Evolutionary conservation across 1,284 basidiomycete genomes (phyloP).

Genomic region (Sporisorium sorghi): DNA sequence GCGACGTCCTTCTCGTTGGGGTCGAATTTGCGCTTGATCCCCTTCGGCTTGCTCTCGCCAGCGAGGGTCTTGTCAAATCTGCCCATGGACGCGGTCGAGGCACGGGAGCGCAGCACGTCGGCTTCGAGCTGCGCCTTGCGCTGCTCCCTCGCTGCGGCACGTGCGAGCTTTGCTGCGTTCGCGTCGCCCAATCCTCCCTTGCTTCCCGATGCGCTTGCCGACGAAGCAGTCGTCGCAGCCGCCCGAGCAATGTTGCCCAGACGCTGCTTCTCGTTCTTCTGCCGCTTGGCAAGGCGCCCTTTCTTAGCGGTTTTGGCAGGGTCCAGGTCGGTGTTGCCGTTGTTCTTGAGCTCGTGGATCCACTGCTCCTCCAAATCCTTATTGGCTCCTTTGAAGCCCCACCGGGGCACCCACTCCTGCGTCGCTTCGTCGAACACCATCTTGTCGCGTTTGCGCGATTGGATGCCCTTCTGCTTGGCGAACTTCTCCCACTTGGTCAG

Average conservation of each 20-base stretch:
- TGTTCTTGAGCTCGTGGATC: constrained; percentile 88
- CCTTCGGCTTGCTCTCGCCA: constrained; percentile 81
- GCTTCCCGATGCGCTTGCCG: not conserved
- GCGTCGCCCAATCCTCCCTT: constrained; percentile 35
- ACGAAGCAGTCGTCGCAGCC: constrained; percentile 16
- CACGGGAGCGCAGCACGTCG: constrained; percentile 81
- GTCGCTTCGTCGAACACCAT: constrained; percentile 93
- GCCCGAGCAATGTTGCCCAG: constrained; percentile 80
- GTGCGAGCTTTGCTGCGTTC: constrained; percentile 52
- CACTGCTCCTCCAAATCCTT: constrained; percentile 88
- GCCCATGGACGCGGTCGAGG: constrained; percentile 92
- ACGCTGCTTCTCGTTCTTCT: constrained; percentile 86
- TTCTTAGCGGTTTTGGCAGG: constrained; percentile 81
- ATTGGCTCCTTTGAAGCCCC: constrained; percentile 85
- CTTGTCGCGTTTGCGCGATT: constrained; percentile 78
- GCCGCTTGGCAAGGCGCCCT: constrained; percentile 81
- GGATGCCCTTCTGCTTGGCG: constrained; percentile 92
- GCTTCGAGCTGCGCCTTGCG: constrained; percentile 82
- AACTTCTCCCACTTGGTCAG: constrained; percentile 97
- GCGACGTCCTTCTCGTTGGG: constrained; percentile 78
- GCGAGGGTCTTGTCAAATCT: constrained; percentile 84
- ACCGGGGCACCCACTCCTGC: constrained; percentile 91
- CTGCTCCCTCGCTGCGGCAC: constrained; percentile 70
- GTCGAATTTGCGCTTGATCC: constrained; percentile 93
- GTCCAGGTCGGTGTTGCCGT: constrained; percentile 80